Evolutionary conservation across 805 yeast species (phyloP).

Genomic region (Jamesozyma gamospora): DNA sequence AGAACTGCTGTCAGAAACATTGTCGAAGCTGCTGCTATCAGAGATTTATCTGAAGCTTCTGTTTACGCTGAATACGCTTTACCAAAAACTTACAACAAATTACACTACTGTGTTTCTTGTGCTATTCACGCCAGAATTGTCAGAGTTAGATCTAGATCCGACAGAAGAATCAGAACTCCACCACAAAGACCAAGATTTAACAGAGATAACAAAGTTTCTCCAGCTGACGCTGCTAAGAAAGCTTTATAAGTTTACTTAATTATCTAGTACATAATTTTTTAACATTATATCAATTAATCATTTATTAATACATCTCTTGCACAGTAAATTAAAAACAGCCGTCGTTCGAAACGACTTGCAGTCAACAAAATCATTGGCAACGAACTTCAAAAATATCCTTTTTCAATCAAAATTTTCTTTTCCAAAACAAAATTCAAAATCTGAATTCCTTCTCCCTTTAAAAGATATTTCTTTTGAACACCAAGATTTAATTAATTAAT

Average conservation of each 20-base stretch:
- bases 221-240: constrained; percentile 95
- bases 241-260: constrained; percentile 39
- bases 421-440: neutral
- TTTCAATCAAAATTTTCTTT: neutral
- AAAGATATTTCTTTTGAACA: neutral
- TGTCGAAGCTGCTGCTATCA: constrained; percentile 99
- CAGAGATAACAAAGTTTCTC: constrained; percentile 91
- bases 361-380: no score
- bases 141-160: constrained; percentile 98
- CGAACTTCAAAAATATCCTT: no score
- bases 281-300: neutral
- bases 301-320: no score
- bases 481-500: no score
- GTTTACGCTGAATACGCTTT: constrained; percentile 98
- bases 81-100: constrained; percentile 99
- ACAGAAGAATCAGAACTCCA: constrained; percentile 98
- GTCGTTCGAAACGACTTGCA: no score
- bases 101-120: constrained; percentile 99
- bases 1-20: constrained; percentile 99
- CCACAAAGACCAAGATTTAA: constrained; percentile 98
- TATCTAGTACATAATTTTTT: neutral
- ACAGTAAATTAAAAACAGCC: no score
- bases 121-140: constrained; percentile 99
- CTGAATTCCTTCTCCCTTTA: constrained; percentile 2
- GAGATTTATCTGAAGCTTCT: constrained; percentile 99